Base-by-base conservation (phyloP, 2,329 filamentous ascomycete genomes). In the Scolecobasidium constrictum region DNA sequence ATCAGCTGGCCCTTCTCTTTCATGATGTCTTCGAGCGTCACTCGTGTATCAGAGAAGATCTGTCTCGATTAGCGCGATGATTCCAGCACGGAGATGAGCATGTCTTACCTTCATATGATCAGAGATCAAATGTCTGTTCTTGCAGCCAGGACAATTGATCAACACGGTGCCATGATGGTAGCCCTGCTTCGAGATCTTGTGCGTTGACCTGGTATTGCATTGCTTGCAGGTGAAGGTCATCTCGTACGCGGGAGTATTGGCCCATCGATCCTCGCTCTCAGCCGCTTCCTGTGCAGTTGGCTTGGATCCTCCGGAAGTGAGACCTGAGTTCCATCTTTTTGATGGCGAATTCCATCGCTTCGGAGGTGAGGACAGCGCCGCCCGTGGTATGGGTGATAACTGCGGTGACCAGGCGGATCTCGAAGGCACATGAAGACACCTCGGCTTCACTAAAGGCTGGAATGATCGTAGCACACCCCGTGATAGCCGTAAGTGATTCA, bases 201-300 rank as follows among this genome's bases (percentile, higher is more conserved):
- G 93, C 11, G 78, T 73, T n/a, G 86, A 93, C 45, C 88, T 81
- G 26, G 75, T 67, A 36, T 72, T 69, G 65, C 92, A 98, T 22
- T 85, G 86, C 46, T 83, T 80, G 73, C 92, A 98, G 51, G 92
- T 98, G 61, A 98, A 95, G 39, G 80, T 84, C 50, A 98, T 72
- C 52, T 86, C 74, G 65, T 96, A 98, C 45, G 84, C 77, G 2
- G 86, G 86, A 44, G 67, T 58, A 5, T 31, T 31, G 9, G 26
- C 26, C 26, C 26, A 31, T 31, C 26, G 9, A 31, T 31, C 26
- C 26, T 31, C 26, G 26, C 26, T 31, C 9, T 31, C 26, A 7
- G 9, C n/a, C 9, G 26, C 26, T 9, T 31, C 26, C n/a, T 31
- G 26, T 7, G 26, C 9, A 31, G 26, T 9, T 7, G 9, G 26